A percentile compares a stretch with the other conserved stretches of the same genome.
phyloP scores from a whole-genome alignment of 352 stramenopile species.

The Phytopythium chamaehyphon region DNA sequence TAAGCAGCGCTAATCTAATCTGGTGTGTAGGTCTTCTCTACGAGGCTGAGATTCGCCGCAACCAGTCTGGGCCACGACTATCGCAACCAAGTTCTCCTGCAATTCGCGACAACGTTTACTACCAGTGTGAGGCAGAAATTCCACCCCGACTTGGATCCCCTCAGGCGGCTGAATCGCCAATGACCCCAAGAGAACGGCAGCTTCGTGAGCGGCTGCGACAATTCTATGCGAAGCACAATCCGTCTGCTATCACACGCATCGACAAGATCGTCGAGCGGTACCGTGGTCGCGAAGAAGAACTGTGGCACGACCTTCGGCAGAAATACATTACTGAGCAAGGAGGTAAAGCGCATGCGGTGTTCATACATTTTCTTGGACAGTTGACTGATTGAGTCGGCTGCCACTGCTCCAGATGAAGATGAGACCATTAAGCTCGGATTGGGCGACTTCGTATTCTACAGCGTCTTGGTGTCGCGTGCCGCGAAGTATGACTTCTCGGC shows the following conservation, averaged over 20 bases:
- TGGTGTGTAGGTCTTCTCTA: slow-evolving; percentile 53
- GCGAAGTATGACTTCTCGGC: slow-evolving; percentile 95
- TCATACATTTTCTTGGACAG: too few relatives aligned
- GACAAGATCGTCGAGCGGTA: slow-evolving; percentile 77
- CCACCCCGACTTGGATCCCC: slow-evolving; percentile 24
- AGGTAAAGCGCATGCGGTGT: slow-evolving; percentile 23
- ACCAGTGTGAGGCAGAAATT: slow-evolving; percentile 61
- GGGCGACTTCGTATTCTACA: slow-evolving; percentile 99
- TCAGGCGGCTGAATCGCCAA: background rate
- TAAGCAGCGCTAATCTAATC: too few relatives aligned
- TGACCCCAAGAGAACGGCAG: slow-evolving; percentile 21
- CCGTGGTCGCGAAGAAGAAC: slow-evolving; percentile 56
- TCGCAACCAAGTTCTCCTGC: slow-evolving; percentile 1
- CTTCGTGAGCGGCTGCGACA: slow-evolving; percentile 41
- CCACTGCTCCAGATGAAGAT: slow-evolving; percentile 33
- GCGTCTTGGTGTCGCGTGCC: slow-evolving; percentile 95
- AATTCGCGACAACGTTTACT: slow-evolving; percentile 49
- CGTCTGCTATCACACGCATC: slow-evolving; percentile 47
- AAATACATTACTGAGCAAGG: slow-evolving; percentile 67
- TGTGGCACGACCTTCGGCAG: slow-evolving; percentile 75
- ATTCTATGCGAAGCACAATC: slow-evolving; percentile 76
- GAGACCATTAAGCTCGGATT: slow-evolving; percentile 93
- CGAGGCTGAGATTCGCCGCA: slow-evolving; percentile 56
- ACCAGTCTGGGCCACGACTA: slow-evolving; percentile 18
- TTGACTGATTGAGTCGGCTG: background rate